Conservation (phyloP, 148 eudicot species). For the Selenicereus undatus region DNA sequence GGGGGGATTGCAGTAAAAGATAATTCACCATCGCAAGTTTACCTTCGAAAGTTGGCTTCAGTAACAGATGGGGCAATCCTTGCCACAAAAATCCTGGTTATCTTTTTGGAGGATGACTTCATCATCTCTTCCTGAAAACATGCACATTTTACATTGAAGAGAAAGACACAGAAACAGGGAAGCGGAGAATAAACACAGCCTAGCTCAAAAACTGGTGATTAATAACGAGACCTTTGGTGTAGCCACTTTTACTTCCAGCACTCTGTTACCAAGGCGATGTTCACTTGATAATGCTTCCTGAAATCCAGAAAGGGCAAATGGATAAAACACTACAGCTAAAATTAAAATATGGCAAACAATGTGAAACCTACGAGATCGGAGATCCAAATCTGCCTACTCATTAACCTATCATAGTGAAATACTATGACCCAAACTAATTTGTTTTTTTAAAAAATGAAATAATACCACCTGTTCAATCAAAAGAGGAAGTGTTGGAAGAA, state of each 20-base stretch:
- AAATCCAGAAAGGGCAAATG: conserved; percentile 14
- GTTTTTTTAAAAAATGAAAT: too few species aligned
- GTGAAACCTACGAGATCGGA: neutral
- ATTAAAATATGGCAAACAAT: neutral
- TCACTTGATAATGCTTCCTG: conserved; percentile 73
- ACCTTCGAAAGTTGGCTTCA: conserved; percentile 82
- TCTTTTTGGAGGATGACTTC: conserved; percentile 81
- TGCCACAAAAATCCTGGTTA: conserved; percentile 95
- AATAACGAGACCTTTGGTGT: conserved; percentile 47
- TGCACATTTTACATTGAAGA: neutral
- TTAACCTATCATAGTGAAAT: neutral
- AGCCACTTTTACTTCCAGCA: conserved; percentile 85
- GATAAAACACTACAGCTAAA: neutral
- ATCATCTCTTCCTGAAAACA: conserved; percentile 71
- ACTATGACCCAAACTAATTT: neutral
- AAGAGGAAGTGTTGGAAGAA: neutral
- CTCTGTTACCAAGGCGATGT: conserved; percentile 74
- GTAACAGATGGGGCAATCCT: conserved; percentile 81
- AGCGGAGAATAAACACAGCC: neutral
- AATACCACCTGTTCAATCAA: too few species aligned
- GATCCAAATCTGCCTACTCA: neutral
- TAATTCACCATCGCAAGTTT: conserved; percentile 1
- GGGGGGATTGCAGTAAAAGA: too few species aligned
- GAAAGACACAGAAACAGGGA: neutral
- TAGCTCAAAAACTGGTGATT: neutral